Conservation (phyloP, 1,284 basidiomycete species). For the Naganishia sp. region DNA sequence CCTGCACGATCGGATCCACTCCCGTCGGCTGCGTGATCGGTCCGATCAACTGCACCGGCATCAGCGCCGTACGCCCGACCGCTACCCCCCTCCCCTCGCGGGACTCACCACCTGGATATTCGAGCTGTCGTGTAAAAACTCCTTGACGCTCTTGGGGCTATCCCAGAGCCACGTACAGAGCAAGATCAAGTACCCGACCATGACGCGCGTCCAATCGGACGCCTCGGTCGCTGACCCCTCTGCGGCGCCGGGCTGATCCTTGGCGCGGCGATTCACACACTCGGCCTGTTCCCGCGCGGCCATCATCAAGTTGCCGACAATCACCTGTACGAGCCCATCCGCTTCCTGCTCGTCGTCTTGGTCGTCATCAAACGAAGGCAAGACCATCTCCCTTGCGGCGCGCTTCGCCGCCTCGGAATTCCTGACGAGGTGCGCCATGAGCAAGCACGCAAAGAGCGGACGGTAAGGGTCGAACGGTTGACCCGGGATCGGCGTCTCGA, state of each 20-base stretch:
- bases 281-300: slow-evolving; percentile 59
- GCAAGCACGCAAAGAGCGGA: slow-evolving; percentile 57
- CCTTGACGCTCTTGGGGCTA: slow-evolving; percentile 79
- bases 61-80: too few species aligned
- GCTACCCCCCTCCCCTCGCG: too few species aligned
- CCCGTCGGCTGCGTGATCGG: slow-evolving; percentile 89
- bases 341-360: slow-evolving; percentile 60
- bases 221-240: slow-evolving; percentile 35
- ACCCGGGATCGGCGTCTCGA: slow-evolving; percentile 52
- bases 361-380: slow-evolving; percentile 49
- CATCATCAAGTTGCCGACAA: slow-evolving; percentile 66
- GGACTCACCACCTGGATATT: slow-evolving; percentile 81
- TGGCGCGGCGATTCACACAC: slow-evolving; percentile 50
- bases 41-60: slow-evolving; percentile 72
- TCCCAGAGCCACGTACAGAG: slow-evolving; percentile 97
- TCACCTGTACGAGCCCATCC: slow-evolving; percentile 58
- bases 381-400: slow-evolving; percentile 57
- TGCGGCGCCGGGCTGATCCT: slow-evolving; percentile 39
- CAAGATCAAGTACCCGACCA: slow-evolving; percentile 80
- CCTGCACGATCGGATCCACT: slow-evolving; percentile 82
- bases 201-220: slow-evolving; percentile 82
- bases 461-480: slow-evolving; percentile 58
- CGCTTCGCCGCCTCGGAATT: slow-evolving; percentile 60
- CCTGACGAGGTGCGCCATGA: slow-evolving; percentile 59
- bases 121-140: slow-evolving; percentile 83